phyloP scores from a whole-genome alignment of 352 stramenopile genomes.

The Pythium sp. region DNA sequence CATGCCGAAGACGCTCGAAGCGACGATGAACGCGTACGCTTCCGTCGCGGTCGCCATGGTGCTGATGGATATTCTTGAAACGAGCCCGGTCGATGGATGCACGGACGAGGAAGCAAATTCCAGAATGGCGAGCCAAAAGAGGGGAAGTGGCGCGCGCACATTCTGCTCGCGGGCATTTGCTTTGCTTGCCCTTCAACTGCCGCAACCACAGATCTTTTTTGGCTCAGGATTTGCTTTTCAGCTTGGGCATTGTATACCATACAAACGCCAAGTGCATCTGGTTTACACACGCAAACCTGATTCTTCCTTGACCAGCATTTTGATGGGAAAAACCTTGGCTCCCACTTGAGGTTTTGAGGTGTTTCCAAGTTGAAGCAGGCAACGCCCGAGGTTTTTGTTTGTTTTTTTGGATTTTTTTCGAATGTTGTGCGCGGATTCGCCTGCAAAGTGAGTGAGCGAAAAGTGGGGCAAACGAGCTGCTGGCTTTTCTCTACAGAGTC shows the following conservation, averaged over 20 bases:
- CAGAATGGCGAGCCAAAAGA: constrained; percentile 38
- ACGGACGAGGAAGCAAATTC: constrained; percentile 53
- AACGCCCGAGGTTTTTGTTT: no score
- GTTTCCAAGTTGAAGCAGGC: constrained; percentile 11
- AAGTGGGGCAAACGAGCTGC: background rate
- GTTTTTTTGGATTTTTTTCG: background rate
- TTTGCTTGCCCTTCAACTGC: constrained; percentile 16
- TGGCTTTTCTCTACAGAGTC: background rate
- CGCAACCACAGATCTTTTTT: constrained; percentile 22
- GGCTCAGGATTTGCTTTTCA: background rate
- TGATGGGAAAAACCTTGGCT: constrained; percentile 11
- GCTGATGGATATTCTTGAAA: constrained; percentile 18
- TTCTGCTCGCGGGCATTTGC: background rate
- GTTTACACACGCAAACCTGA: constrained; percentile 10
- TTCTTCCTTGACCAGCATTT: constrained; percentile 6
- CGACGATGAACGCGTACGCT: constrained; percentile 65
- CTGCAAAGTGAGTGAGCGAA: background rate
- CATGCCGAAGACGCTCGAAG: constrained; percentile 69
- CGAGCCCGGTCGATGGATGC: constrained; percentile 9
- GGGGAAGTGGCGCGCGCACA: background rate
- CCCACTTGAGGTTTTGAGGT: constrained; percentile 5
- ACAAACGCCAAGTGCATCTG: constrained; percentile 22
- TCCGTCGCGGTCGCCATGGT: constrained; percentile 56
- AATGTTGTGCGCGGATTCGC: background rate
- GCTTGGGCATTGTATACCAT: constrained; percentile 21